Conservation (phyloP, 192 early-diverging fungal species). For the Chytriomyces hyalinus region DNA sequence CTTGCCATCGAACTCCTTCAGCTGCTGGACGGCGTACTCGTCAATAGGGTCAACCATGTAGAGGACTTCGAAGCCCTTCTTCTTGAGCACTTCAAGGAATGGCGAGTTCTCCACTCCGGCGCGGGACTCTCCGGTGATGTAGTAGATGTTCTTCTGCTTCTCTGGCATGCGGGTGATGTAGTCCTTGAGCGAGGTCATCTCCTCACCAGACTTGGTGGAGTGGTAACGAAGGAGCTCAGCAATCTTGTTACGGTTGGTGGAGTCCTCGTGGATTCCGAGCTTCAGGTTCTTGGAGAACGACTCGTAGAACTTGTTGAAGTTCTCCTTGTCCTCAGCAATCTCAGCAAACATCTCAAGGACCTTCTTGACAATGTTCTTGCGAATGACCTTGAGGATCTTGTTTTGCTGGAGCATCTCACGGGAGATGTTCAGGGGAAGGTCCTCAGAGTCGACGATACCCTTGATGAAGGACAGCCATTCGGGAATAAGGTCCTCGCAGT, state of each 20-base stretch:
- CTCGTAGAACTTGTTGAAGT: conserved; percentile 99
- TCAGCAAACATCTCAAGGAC: conserved; percentile 97
- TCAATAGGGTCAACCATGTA: conserved; percentile 99
- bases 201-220: conserved; percentile 99
- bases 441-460: conserved; percentile 99
- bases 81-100: conserved; percentile 98
- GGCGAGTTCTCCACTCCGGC: conserved; percentile 95
- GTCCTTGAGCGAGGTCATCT: conserved; percentile 98
- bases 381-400: conserved; percentile 99
- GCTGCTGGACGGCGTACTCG: conserved; percentile 97
- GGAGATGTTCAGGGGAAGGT: conserved; percentile 99
- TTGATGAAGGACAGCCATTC: conserved; percentile 99
- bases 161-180: conserved; percentile 99
- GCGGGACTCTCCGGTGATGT: conserved; percentile 94
- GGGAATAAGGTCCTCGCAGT: conserved; percentile 99
- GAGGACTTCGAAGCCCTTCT: conserved; percentile 98
- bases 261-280: conserved; percentile 99
- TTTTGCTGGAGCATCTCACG: conserved; percentile 99
- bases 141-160: conserved; percentile 99
- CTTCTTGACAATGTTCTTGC: conserved; percentile 99
- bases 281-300: conserved; percentile 99
- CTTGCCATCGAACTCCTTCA: conserved; percentile 99
- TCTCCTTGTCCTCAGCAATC: conserved; percentile 98
- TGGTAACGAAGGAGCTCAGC: conserved; percentile 96
- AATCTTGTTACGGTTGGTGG: conserved; percentile 95